Base-by-base conservation (phyloP, 805 yeast genomes). In the Ogataea allantospora region DNA sequence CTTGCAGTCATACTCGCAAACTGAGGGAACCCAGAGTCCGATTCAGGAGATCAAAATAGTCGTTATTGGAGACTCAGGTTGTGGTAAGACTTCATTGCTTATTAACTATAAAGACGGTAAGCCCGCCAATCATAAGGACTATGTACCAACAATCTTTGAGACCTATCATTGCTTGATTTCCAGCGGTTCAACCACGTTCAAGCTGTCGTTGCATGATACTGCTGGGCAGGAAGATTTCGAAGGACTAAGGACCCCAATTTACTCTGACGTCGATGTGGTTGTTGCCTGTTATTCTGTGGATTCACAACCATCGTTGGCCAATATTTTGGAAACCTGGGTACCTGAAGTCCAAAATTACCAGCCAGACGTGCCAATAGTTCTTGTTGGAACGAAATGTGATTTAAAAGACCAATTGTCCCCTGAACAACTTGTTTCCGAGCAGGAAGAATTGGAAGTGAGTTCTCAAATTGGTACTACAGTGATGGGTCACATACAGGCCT, bases 181-280 rank as follows among this genome's bases (percentile, higher is more conserved):
- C 4, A 44, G 36, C 21, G 40, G 33, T 14, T 14, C 33, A 8
- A 25, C 38, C n/a, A 75, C 83, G 7, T 71, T 70, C 26, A 44
- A 44, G 27, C 39, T 44, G 22, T 40, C 47, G 20, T 28, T 44
- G 12, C 47, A 44, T 17, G 96, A 87, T 57, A 85, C 95, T 1
- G 95, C 95, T 0, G 93, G 95, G 3, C 93, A 85, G 62, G 95
- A 86, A 60, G 93, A 84, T 58, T 85, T 83, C 55, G 89, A 82
- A 56, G 66, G 95, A 36, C 64, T 86, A 39, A 68, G 96, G 44
- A 93, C 95, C 2, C 66, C 88, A 32, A 72, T 83, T 28, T 87
- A 87, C 55, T 82, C 88, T 0, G 89, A 83, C 45, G 83, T 78
- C 4, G 85, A 84, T 55, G 64, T 85, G 2, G 57, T 84, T 13